Base-by-base conservation (phyloP, 768 basidiomycete genomes). In the Royoungia palumana region DNA sequence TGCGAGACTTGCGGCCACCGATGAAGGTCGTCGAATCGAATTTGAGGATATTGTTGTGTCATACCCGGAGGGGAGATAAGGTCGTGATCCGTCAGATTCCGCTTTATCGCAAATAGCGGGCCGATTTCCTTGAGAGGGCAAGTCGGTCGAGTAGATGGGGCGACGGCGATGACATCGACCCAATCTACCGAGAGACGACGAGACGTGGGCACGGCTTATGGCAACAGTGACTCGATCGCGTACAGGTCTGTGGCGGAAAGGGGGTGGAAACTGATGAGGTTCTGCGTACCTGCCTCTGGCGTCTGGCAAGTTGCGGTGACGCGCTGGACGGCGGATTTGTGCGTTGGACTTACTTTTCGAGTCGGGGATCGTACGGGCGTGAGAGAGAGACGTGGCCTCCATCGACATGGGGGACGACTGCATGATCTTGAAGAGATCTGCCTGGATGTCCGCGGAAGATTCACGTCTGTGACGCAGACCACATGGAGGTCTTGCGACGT, bases 401-500 rank as follows among this genome's bases (percentile, higher is more conserved):
- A 61, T 52, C 50, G 52, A 62, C 36, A 43, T 51, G 41, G 27
- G 58, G 62, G 53, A 59, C 45, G 53, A 59, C 53, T 35, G 41
- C 30, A 44, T 56, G 48, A 62, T 65, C 63, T 56, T 7, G 50
- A 40, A 35, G 2, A 60, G 52, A 59, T 65, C 63, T 63, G 45
- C 50, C 49, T 54, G 54, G 60, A 63, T 39, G 63, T 63, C 62
- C 62, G 62, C 62, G 62, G 62, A 57, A 63, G 63, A 63, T 65
- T 63, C 62, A 65, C 62, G 50, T 30, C 35, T 47, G 54, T 46
- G 60, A 65, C 56, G 44, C 49, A 54, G 34, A 50, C 39, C 62
- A 55, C 63, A 63, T 63, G 62, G 63, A 57, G 65, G 57, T 62
- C 61, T 62, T 57, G 63, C 62, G 62, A 63, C 54, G 47, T 57